Evolutionary conservation across 2,329 filamentous ascomycete species (phyloP).

Genomic region (Herpotrichia juniperi): DNA sequence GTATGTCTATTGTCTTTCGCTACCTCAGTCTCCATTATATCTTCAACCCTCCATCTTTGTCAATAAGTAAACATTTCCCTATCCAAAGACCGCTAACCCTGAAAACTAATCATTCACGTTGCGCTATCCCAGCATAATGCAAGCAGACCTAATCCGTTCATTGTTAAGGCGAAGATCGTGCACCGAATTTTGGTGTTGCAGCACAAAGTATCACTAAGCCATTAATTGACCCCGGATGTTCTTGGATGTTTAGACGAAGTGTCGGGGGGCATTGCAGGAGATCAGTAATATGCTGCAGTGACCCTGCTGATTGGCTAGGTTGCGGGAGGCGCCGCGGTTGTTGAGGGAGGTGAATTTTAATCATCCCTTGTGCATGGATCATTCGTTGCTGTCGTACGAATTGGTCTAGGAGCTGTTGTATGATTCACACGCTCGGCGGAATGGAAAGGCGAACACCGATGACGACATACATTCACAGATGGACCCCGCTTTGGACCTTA

Average conservation of each 20-base stretch:
- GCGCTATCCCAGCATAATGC: background rate
- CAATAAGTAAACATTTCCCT: no score
- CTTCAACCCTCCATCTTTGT: no score
- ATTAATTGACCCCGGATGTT: background rate
- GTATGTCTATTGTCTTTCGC: no score
- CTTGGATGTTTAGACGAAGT: background rate
- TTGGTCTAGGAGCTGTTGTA: no score
- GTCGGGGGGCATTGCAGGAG: background rate
- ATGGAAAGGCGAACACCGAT: background rate
- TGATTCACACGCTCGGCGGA: no score
- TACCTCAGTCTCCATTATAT: no score
- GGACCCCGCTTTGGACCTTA: background rate
- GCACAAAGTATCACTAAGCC: background rate
- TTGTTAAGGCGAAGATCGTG: background rate
- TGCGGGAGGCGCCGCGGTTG: background rate
- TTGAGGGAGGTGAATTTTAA: background rate
- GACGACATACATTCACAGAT: background rate
- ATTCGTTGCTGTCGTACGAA: background rate
- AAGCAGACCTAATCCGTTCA: background rate
- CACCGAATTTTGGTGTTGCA: background rate
- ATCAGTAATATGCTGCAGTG: background rate
- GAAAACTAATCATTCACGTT: background rate
- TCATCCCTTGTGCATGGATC: background rate
- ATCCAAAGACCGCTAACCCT: background rate
- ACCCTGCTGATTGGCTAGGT: background rate